These are phyloP conservation scores for Termitomyces sp. DNA, from an alignment of 768 basidiomycete genomes.

Conservation along the genomic window DNA sequence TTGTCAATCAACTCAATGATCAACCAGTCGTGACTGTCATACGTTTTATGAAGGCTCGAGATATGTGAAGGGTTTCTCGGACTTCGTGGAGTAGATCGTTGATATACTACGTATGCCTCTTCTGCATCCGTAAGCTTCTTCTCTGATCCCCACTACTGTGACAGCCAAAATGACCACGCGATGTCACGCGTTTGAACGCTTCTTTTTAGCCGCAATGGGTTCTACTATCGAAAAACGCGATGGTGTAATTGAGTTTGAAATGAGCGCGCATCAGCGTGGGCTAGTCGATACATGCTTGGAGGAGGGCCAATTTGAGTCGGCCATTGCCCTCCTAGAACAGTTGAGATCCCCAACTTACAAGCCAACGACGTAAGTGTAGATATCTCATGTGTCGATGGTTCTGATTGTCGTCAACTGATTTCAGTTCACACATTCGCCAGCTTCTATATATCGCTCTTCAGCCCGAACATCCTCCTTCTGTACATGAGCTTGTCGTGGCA, in stretches of 20 bases:
- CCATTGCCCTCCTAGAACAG: conserved; percentile 56
- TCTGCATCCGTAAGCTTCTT: too few relatives aligned
- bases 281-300: conserved; percentile 73
- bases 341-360: conserved; percentile 51
- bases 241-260: conserved; percentile 31
- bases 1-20: conserved; percentile 1
- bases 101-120: too few relatives aligned
- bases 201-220: not conserved
- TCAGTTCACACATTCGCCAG: conserved; percentile 60
- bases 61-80: too few relatives aligned
- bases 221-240: not conserved
- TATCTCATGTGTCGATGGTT: not conserved
- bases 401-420: conserved; percentile 1
- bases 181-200: not conserved
- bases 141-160: too few relatives aligned
- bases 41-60: too few relatives aligned
- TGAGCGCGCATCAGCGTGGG: conserved; percentile 42
- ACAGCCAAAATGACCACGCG: not conserved
- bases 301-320: conserved; percentile 71
- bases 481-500: conserved; percentile 16
- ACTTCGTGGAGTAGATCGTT: too few relatives aligned
- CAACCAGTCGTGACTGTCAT: too few relatives aligned
- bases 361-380: conserved; percentile 49
- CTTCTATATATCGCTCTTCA: conserved; percentile 69
- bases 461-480: conserved; percentile 29